Evolutionary conservation across 345 rosid species (phyloP), one percentile per base, ranked within the genome.

Genomic region (Geranium brycei): DNA sequence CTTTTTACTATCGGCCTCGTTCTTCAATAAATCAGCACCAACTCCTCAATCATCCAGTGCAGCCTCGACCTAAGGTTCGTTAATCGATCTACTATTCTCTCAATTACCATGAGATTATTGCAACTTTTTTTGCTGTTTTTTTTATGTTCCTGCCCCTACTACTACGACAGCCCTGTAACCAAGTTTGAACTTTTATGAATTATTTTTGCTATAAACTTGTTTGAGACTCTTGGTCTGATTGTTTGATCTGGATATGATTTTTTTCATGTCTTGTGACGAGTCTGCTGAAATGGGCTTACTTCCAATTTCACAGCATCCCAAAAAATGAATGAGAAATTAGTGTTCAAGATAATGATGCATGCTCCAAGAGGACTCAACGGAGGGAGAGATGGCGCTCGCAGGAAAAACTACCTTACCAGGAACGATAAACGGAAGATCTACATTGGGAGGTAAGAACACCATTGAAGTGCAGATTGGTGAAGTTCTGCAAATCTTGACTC

Each of bases 371-470:
- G 99, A 51, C 68, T 86, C 68, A 82, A 81, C 32, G 96, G 91
- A 58, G 99, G 95, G 2, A 66, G 75, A 59, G 71, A 82, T 16
- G 96, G 98, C 17, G 88, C 89, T 57, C 89, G 91, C 17, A 96
- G 99, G 51, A 88, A 81, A 40, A 90, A 90, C 74, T 88, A 78
- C 65, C 81, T 87, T 61, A 61, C 82, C 57, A 86, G 81, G 0
- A 82, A 76, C 72, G 97, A 85, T 69, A 68, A 76, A 38, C 78
- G 89, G 53, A 82, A 67, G 51, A 68, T 93, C 19, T 78, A 85
- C 72, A 84, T 92, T 18, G 98, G 96, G 32, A n/a, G 96, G 98
- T 19, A 93, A 93, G 77, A 93, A 86, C 77, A 90, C 96, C 0
- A 81, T 85, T 12, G 83, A 78, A 61, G 85, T 93, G 51, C 77